Evolutionary conservation across 257 asterid genomes (phyloP).

Genomic region (Solanum habrochaites): DNA sequence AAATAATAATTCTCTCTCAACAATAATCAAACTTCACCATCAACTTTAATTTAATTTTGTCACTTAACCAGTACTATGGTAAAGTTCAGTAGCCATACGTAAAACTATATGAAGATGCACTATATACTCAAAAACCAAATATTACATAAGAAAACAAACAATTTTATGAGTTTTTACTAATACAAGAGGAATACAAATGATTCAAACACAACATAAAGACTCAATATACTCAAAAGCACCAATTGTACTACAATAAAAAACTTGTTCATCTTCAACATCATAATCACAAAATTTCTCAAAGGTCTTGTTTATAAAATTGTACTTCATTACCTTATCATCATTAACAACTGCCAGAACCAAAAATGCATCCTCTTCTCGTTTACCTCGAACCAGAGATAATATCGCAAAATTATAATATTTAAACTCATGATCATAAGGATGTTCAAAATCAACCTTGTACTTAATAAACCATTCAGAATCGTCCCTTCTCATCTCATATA

Average conservation of each 20-base stretch:
- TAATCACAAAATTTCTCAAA: conserved; percentile 8
- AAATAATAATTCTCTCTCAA: neutral
- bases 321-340: conserved; percentile 4
- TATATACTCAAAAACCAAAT: neutral
- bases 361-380: conserved; percentile 10
- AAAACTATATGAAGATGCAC: neutral
- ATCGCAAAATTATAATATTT: neutral
- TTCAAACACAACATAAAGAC: neutral
- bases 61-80: neutral
- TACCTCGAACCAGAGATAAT: conserved; percentile 6
- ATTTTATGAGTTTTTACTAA: neutral
- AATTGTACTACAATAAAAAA: neutral
- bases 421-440: neutral
- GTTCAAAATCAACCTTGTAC: conserved; percentile 18
- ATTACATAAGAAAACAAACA: neutral
- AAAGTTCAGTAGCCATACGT: neutral
- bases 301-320: conserved; percentile 1
- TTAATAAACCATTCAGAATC: conserved; percentile 22
- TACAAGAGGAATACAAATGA: neutral
- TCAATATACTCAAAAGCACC: neutral
- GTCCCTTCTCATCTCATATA: conserved; percentile 19
- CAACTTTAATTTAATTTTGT: neutral
- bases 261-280: neutral
- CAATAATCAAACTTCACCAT: neutral
- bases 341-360: conserved; percentile 11